Evolutionary conservation across 1,284 basidiomycete genomes (phyloP), one percentile per base, ranked within the genome.

Genomic region (Inonotus hispidus): DNA sequence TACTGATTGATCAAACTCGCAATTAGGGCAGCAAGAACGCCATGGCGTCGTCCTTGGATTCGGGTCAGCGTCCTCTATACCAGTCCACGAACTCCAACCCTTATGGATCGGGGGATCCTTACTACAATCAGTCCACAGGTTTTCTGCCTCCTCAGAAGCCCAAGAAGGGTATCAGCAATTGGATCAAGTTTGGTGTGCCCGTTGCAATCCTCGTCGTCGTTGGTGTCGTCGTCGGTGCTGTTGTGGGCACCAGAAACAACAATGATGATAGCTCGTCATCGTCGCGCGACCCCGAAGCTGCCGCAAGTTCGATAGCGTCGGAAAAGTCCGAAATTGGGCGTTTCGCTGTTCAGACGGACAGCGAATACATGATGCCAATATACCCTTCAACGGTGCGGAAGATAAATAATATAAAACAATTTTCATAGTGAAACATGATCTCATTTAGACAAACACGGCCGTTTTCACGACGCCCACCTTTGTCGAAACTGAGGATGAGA

Each of bases 341-440:
- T 50, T 89, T 84, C 71, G 83, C 93, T 38, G 90, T 89, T 16
- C 84, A 85, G 52, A 92, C 90, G 10, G 80, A 93, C 68, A 82
- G 84, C 69, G 75, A 80, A 49, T 90, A 79, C 68, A 83, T 90
- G 76, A 81, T 93, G 63, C 95, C 95, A 4, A 71, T 95, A n/a
- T 97, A 93, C 72, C 92, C 91, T 29, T 86, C 90, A 16, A 89
- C 89, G 16, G 90, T 94, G 65, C 63, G 59, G n/a, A n/a, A n/a
- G n/a, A n/a, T n/a, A n/a, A n/a, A n/a, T n/a, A n/a, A n/a, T n/a
- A n/a, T n/a, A n/a, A n/a, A n/a, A n/a, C n/a, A n/a, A n/a, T n/a
- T n/a, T n/a, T n/a, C n/a, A n/a, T n/a, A n/a, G n/a, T n/a, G n/a
- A n/a, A n/a, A n/a, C n/a, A n/a, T 8, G 32, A 32, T 14, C 19